A percentile compares a stretch with the other conserved stretches of the same genome.
Evolutionary conservation across 352 stramenopile species (phyloP).

Genomic region (Pythium plurisporium): DNA sequence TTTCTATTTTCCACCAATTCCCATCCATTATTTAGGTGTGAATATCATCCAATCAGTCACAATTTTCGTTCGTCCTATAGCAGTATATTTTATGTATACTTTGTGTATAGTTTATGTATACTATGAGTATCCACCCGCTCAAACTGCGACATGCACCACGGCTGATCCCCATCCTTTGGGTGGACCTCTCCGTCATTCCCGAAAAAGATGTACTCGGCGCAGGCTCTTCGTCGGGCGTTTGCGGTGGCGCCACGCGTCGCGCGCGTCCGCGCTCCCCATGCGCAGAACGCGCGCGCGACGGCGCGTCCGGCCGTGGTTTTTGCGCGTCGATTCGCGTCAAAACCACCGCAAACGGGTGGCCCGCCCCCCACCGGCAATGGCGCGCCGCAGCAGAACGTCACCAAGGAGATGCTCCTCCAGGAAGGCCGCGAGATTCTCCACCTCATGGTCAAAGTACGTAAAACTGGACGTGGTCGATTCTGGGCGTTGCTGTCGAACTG

Average conservation of each 20-base stretch:
- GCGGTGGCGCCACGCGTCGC: not conserved
- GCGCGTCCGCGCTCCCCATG: not conserved
- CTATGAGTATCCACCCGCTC: no score
- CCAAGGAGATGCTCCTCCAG: conserved; percentile 38
- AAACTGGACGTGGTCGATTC: not conserved
- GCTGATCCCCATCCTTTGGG: no score
- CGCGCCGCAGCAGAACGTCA: conserved; percentile 18
- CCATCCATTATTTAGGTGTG: not conserved
- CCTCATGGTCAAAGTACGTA: conserved; percentile 47
- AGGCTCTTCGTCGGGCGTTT: not conserved
- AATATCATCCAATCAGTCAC: not conserved
- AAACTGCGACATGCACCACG: conserved; percentile 6
- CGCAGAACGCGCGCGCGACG: not conserved
- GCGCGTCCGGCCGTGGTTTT: not conserved
- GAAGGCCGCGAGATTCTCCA: conserved; percentile 64
- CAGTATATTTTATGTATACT: conserved; percentile 3
- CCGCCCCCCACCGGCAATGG: not conserved
- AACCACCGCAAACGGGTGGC: not conserved
- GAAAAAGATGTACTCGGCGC: not conserved
- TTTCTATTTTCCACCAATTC: not conserved
- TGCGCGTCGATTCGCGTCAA: conserved; percentile 1
- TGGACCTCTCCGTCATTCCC: no score
- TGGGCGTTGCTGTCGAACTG: not conserved
- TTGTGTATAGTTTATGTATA: not conserved
- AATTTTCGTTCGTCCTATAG: not conserved